These are phyloP conservation scores for Leccinum sublutescens DNA, from an alignment of 768 basidiomycete genomes.

Conservation along the genomic window DNA sequence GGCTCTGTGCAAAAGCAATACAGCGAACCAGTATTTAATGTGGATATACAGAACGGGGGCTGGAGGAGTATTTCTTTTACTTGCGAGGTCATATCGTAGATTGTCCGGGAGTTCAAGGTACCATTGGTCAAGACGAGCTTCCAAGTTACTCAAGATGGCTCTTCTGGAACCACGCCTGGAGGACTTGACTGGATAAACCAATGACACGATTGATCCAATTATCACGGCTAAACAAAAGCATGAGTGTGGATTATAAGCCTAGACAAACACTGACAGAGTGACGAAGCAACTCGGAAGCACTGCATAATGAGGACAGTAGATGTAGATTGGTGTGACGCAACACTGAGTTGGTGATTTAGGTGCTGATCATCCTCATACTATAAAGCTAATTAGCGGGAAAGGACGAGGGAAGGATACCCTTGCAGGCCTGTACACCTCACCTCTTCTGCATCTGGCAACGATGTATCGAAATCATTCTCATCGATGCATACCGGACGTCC, in stretches of 20 bases:
- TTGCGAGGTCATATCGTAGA: slow-evolving; percentile 58
- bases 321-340: slow-evolving; percentile 40
- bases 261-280: slow-evolving; percentile 49
- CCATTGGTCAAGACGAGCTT: slow-evolving; percentile 71
- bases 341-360: slow-evolving; percentile 44
- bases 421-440: slow-evolving; percentile 33
- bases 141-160: slow-evolving; percentile 51
- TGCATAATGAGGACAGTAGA: slow-evolving; percentile 45
- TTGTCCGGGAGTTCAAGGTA: slow-evolving; percentile 63
- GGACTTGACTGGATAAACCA: slow-evolving; percentile 67
- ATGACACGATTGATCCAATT: slow-evolving; percentile 61
- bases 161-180: slow-evolving; percentile 47
- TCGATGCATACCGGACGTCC: slow-evolving; percentile 69
- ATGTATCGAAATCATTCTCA: slow-evolving; percentile 69
- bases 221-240: slow-evolving; percentile 53
- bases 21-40: slow-evolving; percentile 73
- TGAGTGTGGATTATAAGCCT: slow-evolving; percentile 3
- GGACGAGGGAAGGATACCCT: background rate
- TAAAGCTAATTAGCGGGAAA: slow-evolving; percentile 10
- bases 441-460: slow-evolving; percentile 53
- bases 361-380: slow-evolving; percentile 64
- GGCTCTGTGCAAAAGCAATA: slow-evolving; percentile 71
- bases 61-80: slow-evolving; percentile 51
- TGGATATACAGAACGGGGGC: slow-evolving; percentile 70
- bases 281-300: slow-evolving; percentile 54